Evolutionary conservation across 352 stramenopile species (phyloP).

Genomic region (Saprolegnia parasitica): DNA sequence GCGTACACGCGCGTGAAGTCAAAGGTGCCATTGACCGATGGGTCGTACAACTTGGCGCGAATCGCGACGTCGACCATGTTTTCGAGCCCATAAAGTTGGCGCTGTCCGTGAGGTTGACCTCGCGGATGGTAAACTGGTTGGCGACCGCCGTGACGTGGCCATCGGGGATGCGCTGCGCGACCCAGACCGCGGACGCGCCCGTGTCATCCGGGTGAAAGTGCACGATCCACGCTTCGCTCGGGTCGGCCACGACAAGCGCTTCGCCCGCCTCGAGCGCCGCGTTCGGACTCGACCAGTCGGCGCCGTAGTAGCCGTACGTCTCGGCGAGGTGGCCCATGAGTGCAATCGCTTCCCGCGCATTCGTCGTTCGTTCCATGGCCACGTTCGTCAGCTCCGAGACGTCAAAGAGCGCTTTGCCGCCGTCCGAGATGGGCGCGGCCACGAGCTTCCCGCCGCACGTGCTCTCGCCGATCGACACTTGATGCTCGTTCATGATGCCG

Average conservation of each 20-base stretch:
- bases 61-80: constrained; percentile 87
- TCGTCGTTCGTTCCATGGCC: constrained; percentile 78
- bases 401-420: constrained; percentile 85
- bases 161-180: constrained; percentile 87
- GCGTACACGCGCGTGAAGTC: constrained; percentile 89
- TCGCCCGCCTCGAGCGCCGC: constrained; percentile 80
- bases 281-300: constrained; percentile 62
- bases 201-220: constrained; percentile 94
- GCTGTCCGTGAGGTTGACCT: constrained; percentile 71
- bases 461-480: constrained; percentile 78
- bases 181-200: constrained; percentile 89
- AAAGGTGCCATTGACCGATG: constrained; percentile 52
- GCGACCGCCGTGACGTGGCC: constrained; percentile 81
- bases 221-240: constrained; percentile 92
- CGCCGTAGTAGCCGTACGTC: constrained; percentile 92
- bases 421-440: constrained; percentile 54
- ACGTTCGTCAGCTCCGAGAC: constrained; percentile 84
- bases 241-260: constrained; percentile 87
- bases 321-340: constrained; percentile 92
- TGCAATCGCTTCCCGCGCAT: constrained; percentile 73
- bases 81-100: constrained; percentile 85
- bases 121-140: constrained; percentile 94
- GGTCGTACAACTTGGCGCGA: constrained; percentile 74
- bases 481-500: constrained; percentile 82
- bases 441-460: constrained; percentile 67